Evolutionary conservation across 208 protist genomes (phyloP).

Genomic region (Leishmania amazonensis): DNA sequence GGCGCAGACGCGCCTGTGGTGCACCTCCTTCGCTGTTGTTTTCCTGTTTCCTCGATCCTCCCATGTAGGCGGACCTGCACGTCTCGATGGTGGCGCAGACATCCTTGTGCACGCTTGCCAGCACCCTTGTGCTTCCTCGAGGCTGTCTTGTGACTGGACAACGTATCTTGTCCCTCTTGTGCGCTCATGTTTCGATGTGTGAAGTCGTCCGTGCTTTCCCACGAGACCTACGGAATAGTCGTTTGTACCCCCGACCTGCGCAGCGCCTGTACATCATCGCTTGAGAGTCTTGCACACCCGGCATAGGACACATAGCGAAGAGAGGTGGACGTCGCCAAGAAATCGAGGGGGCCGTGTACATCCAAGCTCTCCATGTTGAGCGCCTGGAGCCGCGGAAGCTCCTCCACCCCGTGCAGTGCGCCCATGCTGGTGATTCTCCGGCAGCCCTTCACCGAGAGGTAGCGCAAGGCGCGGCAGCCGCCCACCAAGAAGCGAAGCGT

Average conservation of each 20-base stretch:
- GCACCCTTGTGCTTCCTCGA: background rate
- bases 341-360: conserved; percentile 15
- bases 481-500: conserved; percentile 31
- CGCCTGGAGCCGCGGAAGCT: conserved; percentile 37
- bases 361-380: conserved; percentile 43
- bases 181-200: background rate
- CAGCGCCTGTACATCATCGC: conserved; percentile 18
- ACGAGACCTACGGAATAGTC: background rate
- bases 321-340: conserved; percentile 26
- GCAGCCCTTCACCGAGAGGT: conserved; percentile 41
- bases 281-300: conserved; percentile 19
- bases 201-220: background rate
- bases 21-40: background rate
- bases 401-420: conserved; percentile 46
- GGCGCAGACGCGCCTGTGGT: too few relatives aligned
- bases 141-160: background rate
- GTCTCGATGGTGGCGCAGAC: background rate
- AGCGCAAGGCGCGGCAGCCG: conserved; percentile 37
- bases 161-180: background rate
- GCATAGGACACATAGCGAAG: conserved; percentile 27
- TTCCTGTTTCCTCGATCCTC: background rate
- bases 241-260: conserved; percentile 3
- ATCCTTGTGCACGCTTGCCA: background rate
- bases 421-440: conserved; percentile 8
- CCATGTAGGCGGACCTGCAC: background rate